Percentiles rank a stretch among this genome's conserved stretches.
These are phyloP conservation scores for Darksidea phi DNA, from an alignment of 495 filamentous ascomycete genomes.

Conservation along the genomic window DNA sequence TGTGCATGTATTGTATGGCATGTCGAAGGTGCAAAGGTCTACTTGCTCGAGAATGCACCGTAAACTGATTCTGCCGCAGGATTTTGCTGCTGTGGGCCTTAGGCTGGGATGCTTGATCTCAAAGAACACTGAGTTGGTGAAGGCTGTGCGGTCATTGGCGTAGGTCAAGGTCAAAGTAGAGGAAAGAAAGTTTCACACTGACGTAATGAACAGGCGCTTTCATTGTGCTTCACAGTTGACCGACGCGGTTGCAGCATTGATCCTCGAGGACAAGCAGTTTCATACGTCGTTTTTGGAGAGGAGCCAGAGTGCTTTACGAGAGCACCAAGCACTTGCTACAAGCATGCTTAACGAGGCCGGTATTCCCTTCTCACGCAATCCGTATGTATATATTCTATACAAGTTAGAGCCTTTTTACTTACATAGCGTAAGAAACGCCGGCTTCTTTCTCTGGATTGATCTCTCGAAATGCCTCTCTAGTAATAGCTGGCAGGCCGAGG, in stretches of 20 bases:
- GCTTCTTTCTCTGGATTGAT: constrained; percentile 61
- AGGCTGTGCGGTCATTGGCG: no score
- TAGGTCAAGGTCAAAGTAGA: no score
- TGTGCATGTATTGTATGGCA: no score
- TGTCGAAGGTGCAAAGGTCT: no score
- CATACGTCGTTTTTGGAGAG: constrained; percentile 47
- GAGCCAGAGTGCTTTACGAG: constrained; percentile 44
- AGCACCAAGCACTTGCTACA: constrained; percentile 43
- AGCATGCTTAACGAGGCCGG: constrained; percentile 43
- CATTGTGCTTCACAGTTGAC: constrained; percentile 48
- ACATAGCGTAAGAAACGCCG: constrained; percentile 48
- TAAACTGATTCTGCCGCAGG: constrained; percentile 58
- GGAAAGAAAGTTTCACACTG: no score
- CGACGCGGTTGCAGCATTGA: constrained; percentile 47
- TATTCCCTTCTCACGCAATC: constrained; percentile 42
- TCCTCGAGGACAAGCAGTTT: constrained; percentile 53
- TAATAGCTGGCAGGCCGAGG: no score
- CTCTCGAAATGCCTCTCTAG: no score
- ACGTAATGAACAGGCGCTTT: constrained; percentile 42
- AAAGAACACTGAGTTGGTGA: constrained; percentile 39
- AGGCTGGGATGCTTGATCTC: constrained; percentile 56
- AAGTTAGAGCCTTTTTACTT: no score
- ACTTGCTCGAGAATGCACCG: no score
- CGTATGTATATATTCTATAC: no score
- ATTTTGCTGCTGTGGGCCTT: constrained; percentile 57